Conservation (phyloP, 2,329 filamentous ascomycete genomes). For the Teratosphaeria gauchensis region DNA sequence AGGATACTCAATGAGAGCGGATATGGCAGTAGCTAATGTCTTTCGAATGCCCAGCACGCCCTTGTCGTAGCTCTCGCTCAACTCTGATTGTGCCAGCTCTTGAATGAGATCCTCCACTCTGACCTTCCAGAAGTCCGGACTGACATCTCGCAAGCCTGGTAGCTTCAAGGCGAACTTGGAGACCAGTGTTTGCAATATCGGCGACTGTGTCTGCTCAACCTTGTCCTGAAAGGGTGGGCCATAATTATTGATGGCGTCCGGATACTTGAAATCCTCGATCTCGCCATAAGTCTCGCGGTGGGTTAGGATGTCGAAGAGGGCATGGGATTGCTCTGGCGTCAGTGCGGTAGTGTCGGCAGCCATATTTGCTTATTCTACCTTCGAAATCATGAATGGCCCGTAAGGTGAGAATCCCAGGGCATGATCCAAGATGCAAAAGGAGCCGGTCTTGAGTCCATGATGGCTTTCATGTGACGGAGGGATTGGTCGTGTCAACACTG, state of each 20-base stretch:
- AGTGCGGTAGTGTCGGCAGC: conserved; percentile 16
- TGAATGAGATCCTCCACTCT: conserved; percentile 51
- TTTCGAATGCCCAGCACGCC: conserved; percentile 64
- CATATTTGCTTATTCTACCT: background rate
- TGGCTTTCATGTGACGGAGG: too few relatives aligned
- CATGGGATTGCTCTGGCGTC: conserved; percentile 37
- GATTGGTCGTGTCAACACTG: too few relatives aligned
- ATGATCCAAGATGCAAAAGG: too few relatives aligned
- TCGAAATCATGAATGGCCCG: too few relatives aligned
- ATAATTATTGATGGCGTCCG: conserved; percentile 55
- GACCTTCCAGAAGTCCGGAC: conserved; percentile 55
- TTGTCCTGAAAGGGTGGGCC: conserved; percentile 56
- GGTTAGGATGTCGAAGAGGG: conserved; percentile 46
- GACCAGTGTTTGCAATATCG: conserved; percentile 59
- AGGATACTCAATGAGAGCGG: conserved; percentile 59
- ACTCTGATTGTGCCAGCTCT: conserved; percentile 55
- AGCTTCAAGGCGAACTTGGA: conserved; percentile 48
- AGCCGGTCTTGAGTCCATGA: too few relatives aligned
- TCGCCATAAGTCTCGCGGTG: conserved; percentile 52
- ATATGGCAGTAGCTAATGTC: conserved; percentile 62
- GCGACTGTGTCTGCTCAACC: conserved; percentile 44
- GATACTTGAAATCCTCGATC: conserved; percentile 60
- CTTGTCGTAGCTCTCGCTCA: conserved; percentile 77
- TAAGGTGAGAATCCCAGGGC: too few relatives aligned
- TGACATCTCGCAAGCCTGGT: conserved; percentile 56